phyloP scores from a whole-genome alignment of 2,329 filamentous ascomycete species.

The Aspergillus fischeri region DNA sequence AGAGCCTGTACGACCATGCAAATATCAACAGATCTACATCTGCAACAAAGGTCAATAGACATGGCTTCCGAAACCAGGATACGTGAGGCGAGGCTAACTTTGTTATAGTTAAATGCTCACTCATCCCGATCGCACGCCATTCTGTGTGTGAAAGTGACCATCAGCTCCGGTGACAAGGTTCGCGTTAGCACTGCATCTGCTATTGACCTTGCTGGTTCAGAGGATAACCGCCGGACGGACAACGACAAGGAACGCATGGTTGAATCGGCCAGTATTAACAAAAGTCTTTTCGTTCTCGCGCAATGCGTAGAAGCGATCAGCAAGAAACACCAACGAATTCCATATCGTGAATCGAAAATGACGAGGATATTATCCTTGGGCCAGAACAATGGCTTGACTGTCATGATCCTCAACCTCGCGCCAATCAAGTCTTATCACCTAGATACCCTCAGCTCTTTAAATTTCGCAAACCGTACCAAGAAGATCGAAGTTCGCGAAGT shows the following conservation, averaged over 20 bases:
- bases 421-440: slow-evolving; percentile 89
- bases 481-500: slow-evolving; percentile 94
- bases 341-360: slow-evolving; percentile 96
- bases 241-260: slow-evolving; percentile 88
- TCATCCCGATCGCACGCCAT: slow-evolving; percentile 89
- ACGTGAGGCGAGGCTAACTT: slow-evolving; percentile 1
- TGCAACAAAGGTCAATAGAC: slow-evolving; percentile 63
- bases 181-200: slow-evolving; percentile 82
- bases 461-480: slow-evolving; percentile 92
- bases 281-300: slow-evolving; percentile 88
- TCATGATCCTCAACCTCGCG: slow-evolving; percentile 95
- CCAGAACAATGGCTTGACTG: slow-evolving; percentile 89
- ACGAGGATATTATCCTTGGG: slow-evolving; percentile 87
- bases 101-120: slow-evolving; percentile 69
- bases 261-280: slow-evolving; percentile 97
- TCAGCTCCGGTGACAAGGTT: slow-evolving; percentile 64
- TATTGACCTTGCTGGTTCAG: slow-evolving; percentile 91
- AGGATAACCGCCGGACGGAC: slow-evolving; percentile 90
- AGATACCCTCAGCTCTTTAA: slow-evolving; percentile 88
- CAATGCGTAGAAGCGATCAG: slow-evolving; percentile 96
- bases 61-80: background rate
- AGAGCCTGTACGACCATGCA: slow-evolving; percentile 82
- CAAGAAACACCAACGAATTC: slow-evolving; percentile 69
- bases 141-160: slow-evolving; percentile 80
- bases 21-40: slow-evolving; percentile 88